Evolutionary conservation across 2,329 filamentous ascomycete species (phyloP), one percentile per base, ranked within the genome.

Genomic region (Coniochaeta sp.): DNA sequence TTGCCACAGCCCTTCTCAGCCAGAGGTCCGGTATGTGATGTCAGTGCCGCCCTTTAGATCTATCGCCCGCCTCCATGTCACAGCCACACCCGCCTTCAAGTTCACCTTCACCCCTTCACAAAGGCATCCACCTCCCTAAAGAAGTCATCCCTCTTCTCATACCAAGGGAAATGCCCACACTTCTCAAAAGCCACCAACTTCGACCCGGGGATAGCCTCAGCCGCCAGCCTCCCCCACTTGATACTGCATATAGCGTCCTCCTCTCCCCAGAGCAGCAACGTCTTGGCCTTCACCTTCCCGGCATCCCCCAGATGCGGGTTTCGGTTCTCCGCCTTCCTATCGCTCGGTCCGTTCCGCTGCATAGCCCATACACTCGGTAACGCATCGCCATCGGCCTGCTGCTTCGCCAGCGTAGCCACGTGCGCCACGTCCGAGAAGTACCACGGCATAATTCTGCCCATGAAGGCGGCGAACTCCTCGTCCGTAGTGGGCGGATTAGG

Each of bases 241-340:
- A 28, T 5, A 28, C 49, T 50, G 35, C 49, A 50, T 32, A 50
- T 50, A 6, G 49, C 49, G n/a, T 50, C 49, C 22, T 50, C 49
- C 6, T 8, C 24, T 2, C 49, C 49, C 49, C 49, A 50, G 14
- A 50, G 14, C 3, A 50, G 18, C 4, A 50, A 32, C 14, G 49
- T 50, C 35, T 24, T 38, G 16, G 49, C 49, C 20, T 32, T 35
- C 14, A 50, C 49, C 35, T 40, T 28, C 22, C 49, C 35, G 1
- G 16, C 49, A 4, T 50, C 49, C 20, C 7, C 32, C 14, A 50
- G 18, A 18, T 50, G 49, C 22, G 33, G 32, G 5, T 26, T 24
- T 22, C 22, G 12, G 14, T 50, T 50, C 26, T 24, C 49, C 22
- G 32, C 12, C 49, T 35, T 18, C 7, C 16, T 20, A 32, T 50